Conservation (phyloP, 2,329 filamentous ascomycete genomes). For the Penicillium sp. region DNA sequence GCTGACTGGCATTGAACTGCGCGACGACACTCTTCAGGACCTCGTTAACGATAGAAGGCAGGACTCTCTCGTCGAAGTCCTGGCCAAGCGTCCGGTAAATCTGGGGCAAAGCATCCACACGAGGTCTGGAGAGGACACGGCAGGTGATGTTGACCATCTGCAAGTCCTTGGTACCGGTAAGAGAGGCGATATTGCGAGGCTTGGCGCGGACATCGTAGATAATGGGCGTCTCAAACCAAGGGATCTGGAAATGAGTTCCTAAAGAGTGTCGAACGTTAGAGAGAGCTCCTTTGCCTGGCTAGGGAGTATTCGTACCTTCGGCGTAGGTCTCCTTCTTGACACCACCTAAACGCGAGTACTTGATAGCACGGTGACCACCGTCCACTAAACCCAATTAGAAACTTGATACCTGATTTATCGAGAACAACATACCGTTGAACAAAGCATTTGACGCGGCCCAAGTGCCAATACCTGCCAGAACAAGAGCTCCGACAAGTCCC, state of each 20-base stretch:
- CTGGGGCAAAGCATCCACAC: constrained; percentile 83
- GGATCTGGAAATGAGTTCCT: constrained; percentile 91
- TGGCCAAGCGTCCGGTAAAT: constrained; percentile 94
- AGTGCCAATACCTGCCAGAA: constrained; percentile 50
- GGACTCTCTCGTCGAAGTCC: constrained; percentile 94
- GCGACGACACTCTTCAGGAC: constrained; percentile 98
- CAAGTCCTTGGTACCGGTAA: constrained; percentile 97
- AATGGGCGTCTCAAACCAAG: constrained; percentile 96
- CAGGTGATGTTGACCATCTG: constrained; percentile 99
- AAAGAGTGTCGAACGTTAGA: constrained; percentile 7
- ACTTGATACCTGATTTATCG: neutral
- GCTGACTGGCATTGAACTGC: constrained; percentile 96
- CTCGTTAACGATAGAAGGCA: constrained; percentile 98
- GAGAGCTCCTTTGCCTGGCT: neutral
- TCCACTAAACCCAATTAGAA: constrained; percentile 60
- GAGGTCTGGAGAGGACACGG: constrained; percentile 91
- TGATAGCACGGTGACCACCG: constrained; percentile 97
- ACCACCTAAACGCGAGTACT: constrained; percentile 88
- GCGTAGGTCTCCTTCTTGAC: constrained; percentile 94
- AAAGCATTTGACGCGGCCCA: constrained; percentile 54
- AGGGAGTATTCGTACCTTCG: constrained; percentile 62
- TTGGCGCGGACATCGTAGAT: constrained; percentile 97
- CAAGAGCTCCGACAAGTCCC: constrained; percentile 52
- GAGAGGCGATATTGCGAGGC: constrained; percentile 90
- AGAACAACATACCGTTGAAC: constrained; percentile 57